phyloP scores from a whole-genome alignment of 2,329 filamentous ascomycete genomes.

The Botrytis deweyae region DNA sequence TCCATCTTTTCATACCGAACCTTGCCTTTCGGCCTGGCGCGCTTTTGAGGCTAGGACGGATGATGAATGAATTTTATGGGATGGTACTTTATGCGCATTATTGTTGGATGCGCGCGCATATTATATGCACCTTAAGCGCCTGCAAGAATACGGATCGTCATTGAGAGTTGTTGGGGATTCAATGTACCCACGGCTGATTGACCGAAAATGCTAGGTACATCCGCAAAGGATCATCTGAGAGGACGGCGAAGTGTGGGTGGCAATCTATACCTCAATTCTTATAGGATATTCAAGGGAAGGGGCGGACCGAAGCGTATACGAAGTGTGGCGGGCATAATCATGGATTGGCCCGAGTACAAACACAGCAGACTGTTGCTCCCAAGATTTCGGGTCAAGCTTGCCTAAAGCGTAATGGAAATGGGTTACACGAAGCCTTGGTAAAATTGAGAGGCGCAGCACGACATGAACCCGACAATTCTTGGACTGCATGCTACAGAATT shows the following conservation, averaged over 20 bases:
- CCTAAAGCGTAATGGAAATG: constrained; percentile 6
- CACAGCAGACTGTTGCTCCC: constrained; percentile 21
- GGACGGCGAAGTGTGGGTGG: not conserved
- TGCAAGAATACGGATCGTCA: constrained; percentile 15
- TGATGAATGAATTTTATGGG: constrained; percentile 13
- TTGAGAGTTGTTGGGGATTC: constrained; percentile 3
- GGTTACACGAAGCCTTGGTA: constrained; percentile 11
- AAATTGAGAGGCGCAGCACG: constrained; percentile 20
- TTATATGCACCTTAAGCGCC: constrained; percentile 24
- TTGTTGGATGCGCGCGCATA: constrained; percentile 22
- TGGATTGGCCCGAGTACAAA: constrained; percentile 17
- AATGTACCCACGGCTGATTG: not conserved
- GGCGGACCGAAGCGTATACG: constrained; percentile 17
- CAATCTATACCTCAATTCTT: constrained; percentile 1
- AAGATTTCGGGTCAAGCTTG: constrained; percentile 23
- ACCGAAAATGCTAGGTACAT: constrained; percentile 12
- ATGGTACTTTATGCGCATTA: constrained; percentile 3
- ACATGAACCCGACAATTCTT: constrained; percentile 22
- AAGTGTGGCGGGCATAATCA: constrained; percentile 8
- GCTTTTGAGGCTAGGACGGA: not conserved
- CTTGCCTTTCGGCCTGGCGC: constrained; percentile 3
- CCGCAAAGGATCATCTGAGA: not conserved
- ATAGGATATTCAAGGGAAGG: constrained; percentile 11
- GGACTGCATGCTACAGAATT: constrained; percentile 15
- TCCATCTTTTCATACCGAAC: constrained; percentile 16